A percentile compares a stretch with the other conserved stretches of the same genome.
phyloP scores from a whole-genome alignment of 1,139 yeast genomes.

The Geotrichum carabidarum region DNA sequence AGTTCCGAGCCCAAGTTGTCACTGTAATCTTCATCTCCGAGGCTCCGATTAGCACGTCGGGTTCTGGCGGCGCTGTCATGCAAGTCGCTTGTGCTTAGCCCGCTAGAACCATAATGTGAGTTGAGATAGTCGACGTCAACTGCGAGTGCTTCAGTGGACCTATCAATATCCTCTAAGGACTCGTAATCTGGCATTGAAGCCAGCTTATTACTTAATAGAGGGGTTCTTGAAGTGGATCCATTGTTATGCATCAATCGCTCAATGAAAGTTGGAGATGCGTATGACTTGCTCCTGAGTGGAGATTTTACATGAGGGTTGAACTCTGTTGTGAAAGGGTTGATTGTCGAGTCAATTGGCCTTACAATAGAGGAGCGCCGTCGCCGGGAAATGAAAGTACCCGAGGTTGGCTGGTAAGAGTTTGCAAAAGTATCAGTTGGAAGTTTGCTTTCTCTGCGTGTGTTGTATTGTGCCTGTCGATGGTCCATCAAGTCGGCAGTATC shows the following conservation, averaged over 20 bases:
- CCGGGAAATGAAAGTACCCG: neutral
- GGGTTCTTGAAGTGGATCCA: constrained; percentile 1
- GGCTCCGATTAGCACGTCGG: neutral
- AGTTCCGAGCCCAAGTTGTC: constrained; percentile 51
- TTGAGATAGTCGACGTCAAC: constrained; percentile 9
- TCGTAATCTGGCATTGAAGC: constrained; percentile 9
- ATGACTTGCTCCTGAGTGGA: constrained; percentile 1
- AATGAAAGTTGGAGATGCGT: constrained; percentile 2
- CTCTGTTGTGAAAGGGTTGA: neutral
- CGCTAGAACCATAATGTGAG: neutral
- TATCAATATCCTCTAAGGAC: neutral
- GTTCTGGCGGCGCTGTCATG: neutral
- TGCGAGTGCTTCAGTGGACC: constrained; percentile 1
- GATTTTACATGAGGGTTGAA: neutral
- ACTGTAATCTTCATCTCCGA: constrained; percentile 7
- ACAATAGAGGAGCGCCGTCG: neutral
- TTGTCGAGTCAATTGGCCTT: neutral
- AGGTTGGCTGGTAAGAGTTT: neutral
- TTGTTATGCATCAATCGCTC: neutral
- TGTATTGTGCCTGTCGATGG: constrained; percentile 5
- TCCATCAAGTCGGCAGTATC: constrained; percentile 19
- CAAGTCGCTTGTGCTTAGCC: neutral
- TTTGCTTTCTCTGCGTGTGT: neutral
- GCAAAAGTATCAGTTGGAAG: neutral
- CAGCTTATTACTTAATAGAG: constrained; percentile 3